These are phyloP conservation scores for Zelonia costaricensis DNA, from an alignment of 208 protist genomes.

Conservation along the genomic window DNA sequence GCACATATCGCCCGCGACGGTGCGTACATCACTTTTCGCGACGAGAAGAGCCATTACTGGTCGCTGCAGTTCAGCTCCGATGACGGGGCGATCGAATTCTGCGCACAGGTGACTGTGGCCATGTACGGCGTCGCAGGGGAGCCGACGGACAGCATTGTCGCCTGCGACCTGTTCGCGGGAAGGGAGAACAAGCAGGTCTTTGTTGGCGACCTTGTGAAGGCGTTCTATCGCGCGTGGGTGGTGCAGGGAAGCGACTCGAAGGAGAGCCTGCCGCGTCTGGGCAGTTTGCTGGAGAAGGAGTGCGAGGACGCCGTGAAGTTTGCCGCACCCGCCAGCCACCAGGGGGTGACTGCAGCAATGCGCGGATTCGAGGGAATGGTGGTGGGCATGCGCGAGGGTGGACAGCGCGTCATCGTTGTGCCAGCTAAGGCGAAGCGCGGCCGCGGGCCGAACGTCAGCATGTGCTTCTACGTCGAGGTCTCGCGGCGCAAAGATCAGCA, in stretches of 20 bases:
- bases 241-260: constrained; percentile 37
- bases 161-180: constrained; percentile 48
- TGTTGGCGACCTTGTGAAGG: constrained; percentile 55
- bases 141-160: constrained; percentile 52
- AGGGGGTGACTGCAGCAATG: constrained; percentile 54
- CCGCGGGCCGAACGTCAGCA: constrained; percentile 53
- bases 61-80: constrained; percentile 64
- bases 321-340: constrained; percentile 58
- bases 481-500: constrained; percentile 48
- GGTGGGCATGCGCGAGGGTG: constrained; percentile 66
- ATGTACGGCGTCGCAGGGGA: constrained; percentile 72
- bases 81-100: constrained; percentile 48
- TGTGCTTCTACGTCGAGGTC: constrained; percentile 65
- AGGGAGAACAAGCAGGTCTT: constrained; percentile 54
- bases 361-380: constrained; percentile 83
- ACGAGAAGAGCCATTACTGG: constrained; percentile 63
- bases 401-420: constrained; percentile 60
- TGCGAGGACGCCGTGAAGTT: constrained; percentile 43
- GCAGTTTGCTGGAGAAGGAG: constrained; percentile 66
- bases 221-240: constrained; percentile 62
- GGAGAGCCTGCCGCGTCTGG: constrained; percentile 46
- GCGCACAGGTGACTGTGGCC: constrained; percentile 58
- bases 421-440: constrained; percentile 47
- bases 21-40: constrained; percentile 67
- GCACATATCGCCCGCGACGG: constrained; percentile 56